Conservation (phyloP, 2,329 filamentous ascomycete genomes). For the Cryoendolithus antarcticus region DNA sequence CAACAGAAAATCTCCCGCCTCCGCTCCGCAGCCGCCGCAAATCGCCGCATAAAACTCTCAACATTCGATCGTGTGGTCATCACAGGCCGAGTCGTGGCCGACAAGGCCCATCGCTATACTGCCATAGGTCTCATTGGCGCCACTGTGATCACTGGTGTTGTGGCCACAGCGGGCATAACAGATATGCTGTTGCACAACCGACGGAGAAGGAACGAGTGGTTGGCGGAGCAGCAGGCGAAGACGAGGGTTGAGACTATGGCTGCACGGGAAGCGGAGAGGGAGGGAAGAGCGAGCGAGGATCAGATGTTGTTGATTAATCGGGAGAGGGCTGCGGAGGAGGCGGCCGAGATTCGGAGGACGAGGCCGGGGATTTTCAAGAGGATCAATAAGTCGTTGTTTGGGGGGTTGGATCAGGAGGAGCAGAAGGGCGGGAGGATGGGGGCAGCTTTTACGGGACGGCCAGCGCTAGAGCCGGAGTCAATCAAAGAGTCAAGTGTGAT, state of each 20-base stretch:
- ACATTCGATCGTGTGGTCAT: slow-evolving; percentile 43
- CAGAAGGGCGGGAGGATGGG: slow-evolving; percentile 25
- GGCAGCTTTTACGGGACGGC: slow-evolving; percentile 6
- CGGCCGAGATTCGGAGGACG: slow-evolving; percentile 30
- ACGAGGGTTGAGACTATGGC: slow-evolving; percentile 29
- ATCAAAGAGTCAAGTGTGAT: slow-evolving; percentile 3
- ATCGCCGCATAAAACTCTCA: slow-evolving; percentile 38
- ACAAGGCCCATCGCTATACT: slow-evolving; percentile 48
- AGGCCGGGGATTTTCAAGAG: slow-evolving; percentile 25
- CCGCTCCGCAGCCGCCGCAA: slow-evolving; percentile 35
- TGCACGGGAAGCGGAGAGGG: slow-evolving; percentile 30
- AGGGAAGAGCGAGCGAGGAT: slow-evolving; percentile 36
- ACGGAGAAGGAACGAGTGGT: slow-evolving; percentile 49
- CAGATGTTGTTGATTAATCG: slow-evolving; percentile 40
- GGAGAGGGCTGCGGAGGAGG: slow-evolving; percentile 52
- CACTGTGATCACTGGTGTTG: slow-evolving; percentile 47
- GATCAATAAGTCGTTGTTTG: slow-evolving; percentile 21
- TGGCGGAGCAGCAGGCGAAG: slow-evolving; percentile 39
- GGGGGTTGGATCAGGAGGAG: slow-evolving; percentile 24
- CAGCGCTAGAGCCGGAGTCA: slow-evolving; percentile 8
- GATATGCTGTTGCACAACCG: slow-evolving; percentile 59
- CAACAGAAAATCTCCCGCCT: slow-evolving; percentile 42
- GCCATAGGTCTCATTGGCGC: slow-evolving; percentile 49
- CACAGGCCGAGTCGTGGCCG: slow-evolving; percentile 43
- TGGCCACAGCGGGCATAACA: slow-evolving; percentile 51